A percentile compares a stretch with the other conserved stretches of the same genome.
Conservation (phyloP, 805 yeast species). For the Kazachstania viticola region DNA sequence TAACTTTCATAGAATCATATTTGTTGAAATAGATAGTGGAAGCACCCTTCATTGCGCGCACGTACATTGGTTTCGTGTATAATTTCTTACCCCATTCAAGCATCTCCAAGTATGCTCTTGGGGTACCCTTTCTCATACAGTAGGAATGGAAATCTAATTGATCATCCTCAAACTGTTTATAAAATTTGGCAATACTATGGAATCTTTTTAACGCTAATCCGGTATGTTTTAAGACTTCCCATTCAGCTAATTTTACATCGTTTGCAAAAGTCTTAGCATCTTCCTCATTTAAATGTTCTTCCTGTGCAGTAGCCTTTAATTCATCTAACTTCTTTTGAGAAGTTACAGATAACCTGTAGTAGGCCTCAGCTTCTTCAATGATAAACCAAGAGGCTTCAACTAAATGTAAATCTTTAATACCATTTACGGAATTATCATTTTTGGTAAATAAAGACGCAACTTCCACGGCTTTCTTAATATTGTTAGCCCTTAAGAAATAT, state of each 20-base stretch:
- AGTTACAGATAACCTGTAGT: constrained; percentile 43
- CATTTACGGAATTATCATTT: constrained; percentile 71
- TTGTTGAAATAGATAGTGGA: constrained; percentile 41
- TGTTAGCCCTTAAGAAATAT: constrained; percentile 67
- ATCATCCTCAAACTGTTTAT: constrained; percentile 62
- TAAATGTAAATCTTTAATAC: constrained; percentile 71
- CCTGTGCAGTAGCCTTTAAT: constrained; percentile 3
- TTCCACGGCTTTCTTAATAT: constrained; percentile 62
- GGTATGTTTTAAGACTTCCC: constrained; percentile 34
- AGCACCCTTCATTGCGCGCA: constrained; percentile 60
- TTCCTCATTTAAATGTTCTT: constrained; percentile 9
- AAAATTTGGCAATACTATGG: constrained; percentile 52
- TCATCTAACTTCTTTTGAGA: constrained; percentile 15
- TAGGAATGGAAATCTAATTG: constrained; percentile 93
- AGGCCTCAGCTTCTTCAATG: constrained; percentile 75
- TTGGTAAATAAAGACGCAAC: constrained; percentile 73
- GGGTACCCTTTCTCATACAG: constrained; percentile 83
- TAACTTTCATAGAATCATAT: constrained; percentile 10
- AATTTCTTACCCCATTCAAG: constrained; percentile 73
- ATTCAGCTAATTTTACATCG: constrained; percentile 30
- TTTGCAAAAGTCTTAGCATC: constrained; percentile 12
- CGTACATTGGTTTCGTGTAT: constrained; percentile 56
- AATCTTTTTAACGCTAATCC: constrained; percentile 79
- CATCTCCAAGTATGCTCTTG: constrained; percentile 69
- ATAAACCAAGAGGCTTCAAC: constrained; percentile 93